These are phyloP conservation scores for Sporothrix dimorphospora DNA, from an alignment of 2,329 filamentous ascomycete genomes.

Conservation along the genomic window DNA sequence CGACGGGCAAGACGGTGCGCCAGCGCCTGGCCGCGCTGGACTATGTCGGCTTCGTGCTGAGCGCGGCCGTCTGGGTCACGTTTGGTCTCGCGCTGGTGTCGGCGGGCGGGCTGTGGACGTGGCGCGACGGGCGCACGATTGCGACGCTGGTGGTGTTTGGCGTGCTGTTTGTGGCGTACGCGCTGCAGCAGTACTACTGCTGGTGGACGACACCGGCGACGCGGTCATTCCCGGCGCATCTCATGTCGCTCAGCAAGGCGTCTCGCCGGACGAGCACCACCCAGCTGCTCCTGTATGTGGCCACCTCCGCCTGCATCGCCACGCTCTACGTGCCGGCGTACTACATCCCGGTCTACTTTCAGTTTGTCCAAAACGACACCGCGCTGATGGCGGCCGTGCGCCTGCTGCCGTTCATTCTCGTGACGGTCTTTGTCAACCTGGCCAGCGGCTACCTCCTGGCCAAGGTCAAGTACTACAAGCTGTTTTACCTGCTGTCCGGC, in stretches of 20 bases:
- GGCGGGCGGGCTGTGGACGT: slow-evolving; percentile 52
- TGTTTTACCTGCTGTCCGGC: slow-evolving; percentile 34
- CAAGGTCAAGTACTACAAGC: slow-evolving; percentile 33
- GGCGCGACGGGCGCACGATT: slow-evolving; percentile 51
- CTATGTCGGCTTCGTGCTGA: slow-evolving; percentile 50
- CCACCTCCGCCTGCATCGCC: slow-evolving; percentile 38
- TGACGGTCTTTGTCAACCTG: slow-evolving; percentile 37
- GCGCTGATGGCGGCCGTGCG: slow-evolving; percentile 44
- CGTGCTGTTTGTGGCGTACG: slow-evolving; percentile 36
- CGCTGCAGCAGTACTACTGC: slow-evolving; percentile 49
- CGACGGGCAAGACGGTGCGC: slow-evolving; percentile 15
- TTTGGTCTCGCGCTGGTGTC: slow-evolving; percentile 54
- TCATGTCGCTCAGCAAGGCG: slow-evolving; percentile 40
- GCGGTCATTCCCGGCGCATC: slow-evolving; percentile 51
- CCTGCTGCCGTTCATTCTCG: slow-evolving; percentile 45
- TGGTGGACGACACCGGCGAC: slow-evolving; percentile 45
- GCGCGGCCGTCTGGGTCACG: slow-evolving; percentile 44
- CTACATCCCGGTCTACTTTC: slow-evolving; percentile 57
- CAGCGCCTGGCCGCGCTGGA: slow-evolving; percentile 45
- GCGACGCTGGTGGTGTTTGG: slow-evolving; percentile 48
- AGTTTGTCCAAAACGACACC: slow-evolving; percentile 48
- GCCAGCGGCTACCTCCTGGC: slow-evolving; percentile 28
- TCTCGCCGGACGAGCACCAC: slow-evolving; percentile 35
- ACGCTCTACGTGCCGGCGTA: slow-evolving; percentile 48
- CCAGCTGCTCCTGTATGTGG: slow-evolving; percentile 48